Evolutionary conservation across 2,329 filamentous ascomycete genomes (phyloP).

Genomic region (Colletotrichum sp.): DNA sequence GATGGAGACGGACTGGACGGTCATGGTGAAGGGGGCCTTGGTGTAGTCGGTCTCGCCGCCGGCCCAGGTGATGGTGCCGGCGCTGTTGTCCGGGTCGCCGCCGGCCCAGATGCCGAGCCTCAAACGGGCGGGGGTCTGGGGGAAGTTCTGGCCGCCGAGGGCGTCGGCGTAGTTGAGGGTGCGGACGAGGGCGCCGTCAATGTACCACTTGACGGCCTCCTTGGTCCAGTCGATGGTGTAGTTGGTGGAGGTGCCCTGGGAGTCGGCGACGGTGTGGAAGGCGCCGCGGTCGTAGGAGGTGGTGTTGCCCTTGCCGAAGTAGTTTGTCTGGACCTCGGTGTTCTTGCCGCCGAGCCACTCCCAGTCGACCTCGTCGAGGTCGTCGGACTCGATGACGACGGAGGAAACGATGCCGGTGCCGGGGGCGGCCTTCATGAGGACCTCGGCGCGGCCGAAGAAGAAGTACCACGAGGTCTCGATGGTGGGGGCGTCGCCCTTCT

Average conservation of each 20-base stretch:
- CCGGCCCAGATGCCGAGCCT: conserved; percentile 51
- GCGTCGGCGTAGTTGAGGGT: conserved; percentile 53
- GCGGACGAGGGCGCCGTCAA: conserved; percentile 60
- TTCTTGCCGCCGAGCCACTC: conserved; percentile 78
- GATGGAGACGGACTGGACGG: conserved; percentile 49
- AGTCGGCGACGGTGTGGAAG: conserved; percentile 55
- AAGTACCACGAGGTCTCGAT: conserved; percentile 79
- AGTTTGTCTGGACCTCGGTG: conserved; percentile 81
- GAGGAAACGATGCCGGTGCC: conserved; percentile 75
- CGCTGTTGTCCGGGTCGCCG: conserved; percentile 39
- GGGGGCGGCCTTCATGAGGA: conserved; percentile 50
- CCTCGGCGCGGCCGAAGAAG: conserved; percentile 81
- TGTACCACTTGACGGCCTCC: conserved; percentile 55
- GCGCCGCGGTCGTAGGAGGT: conserved; percentile 68
- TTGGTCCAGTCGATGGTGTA: conserved; percentile 64
- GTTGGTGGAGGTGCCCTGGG: conserved; percentile 46
- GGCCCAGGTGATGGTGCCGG: conserved; percentile 57
- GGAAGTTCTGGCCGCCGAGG: conserved; percentile 56
- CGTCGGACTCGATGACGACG: conserved; percentile 76
- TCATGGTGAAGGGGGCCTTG: conserved; percentile 61
- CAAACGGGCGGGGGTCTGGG: conserved; percentile 62
- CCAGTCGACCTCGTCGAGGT: conserved; percentile 84
- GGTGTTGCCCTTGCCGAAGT: conserved; percentile 76
- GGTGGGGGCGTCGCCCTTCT: conserved; percentile 60
- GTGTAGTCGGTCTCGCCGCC: conserved; percentile 47